Conservation (phyloP, 139 green algal genomes). For the Picochlorum sp. region DNA sequence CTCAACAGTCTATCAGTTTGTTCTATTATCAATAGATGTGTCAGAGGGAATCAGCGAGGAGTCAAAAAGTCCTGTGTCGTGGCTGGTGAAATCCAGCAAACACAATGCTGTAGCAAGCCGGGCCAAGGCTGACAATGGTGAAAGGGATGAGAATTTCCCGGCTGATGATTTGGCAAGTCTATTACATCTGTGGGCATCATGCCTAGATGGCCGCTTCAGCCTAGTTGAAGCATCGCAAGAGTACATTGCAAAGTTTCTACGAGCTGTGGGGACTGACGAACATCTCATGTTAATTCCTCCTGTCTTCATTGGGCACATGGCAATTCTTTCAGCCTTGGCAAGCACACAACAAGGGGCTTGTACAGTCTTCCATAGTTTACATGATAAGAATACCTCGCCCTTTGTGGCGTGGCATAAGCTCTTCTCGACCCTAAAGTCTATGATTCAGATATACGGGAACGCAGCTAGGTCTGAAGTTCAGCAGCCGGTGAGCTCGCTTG, state of each 20-base stretch:
- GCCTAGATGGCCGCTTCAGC: conserved; percentile 11
- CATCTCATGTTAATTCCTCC: conserved; percentile 15
- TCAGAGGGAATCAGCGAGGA: conserved; percentile 22
- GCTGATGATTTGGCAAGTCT: background rate
- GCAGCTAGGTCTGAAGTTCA: background rate
- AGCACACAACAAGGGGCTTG: conserved; percentile 35
- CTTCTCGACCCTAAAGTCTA: conserved; percentile 40
- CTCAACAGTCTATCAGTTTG: conserved; percentile 48
- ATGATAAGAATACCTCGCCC: conserved; percentile 22
- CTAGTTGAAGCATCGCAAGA: conserved; percentile 33
- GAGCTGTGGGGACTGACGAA: conserved; percentile 20
- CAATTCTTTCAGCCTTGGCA: conserved; percentile 53
- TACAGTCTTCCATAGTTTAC: conserved; percentile 35
- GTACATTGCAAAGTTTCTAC: conserved; percentile 46
- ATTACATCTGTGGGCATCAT: background rate
- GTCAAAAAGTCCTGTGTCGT: background rate
- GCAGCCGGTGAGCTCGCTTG: background rate
- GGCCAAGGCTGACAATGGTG: too few species aligned
- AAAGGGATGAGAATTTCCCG: too few species aligned
- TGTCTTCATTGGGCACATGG: conserved; percentile 50
- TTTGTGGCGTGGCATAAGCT: conserved; percentile 54
- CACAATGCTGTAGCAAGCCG: too few species aligned
- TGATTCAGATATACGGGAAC: conserved; percentile 20
- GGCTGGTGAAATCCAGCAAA: background rate
- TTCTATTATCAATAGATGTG: conserved; percentile 39